phyloP scores from a whole-genome alignment of 2,329 filamentous ascomycete genomes.

The Aureobasidium namibiae region DNA sequence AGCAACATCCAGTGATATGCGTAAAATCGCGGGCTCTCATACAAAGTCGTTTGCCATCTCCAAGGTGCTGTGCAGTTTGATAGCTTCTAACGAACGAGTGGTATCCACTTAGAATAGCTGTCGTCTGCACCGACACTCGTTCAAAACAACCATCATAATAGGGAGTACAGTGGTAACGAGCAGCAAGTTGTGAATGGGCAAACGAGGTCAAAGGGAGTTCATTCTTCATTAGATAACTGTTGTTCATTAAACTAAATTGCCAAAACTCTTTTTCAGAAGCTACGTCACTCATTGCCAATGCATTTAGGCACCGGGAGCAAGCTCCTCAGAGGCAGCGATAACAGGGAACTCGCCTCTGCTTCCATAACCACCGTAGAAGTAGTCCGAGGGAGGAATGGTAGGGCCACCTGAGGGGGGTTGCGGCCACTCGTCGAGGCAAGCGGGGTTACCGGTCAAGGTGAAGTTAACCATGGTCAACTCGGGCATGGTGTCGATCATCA shows the following conservation, averaged over 20 bases:
- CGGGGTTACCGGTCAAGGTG: conserved; percentile 37
- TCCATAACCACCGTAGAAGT: conserved; percentile 25
- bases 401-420: conserved; percentile 19
- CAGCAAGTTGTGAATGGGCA: no score
- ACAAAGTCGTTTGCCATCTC: no score
- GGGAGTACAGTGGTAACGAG: no score
- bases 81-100: no score
- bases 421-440: conserved; percentile 34
- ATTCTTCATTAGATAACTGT: not conserved
- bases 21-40: no score
- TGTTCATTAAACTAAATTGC: not conserved
- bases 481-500: conserved; percentile 39
- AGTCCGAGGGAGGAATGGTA: conserved; percentile 19
- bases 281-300: not conserved
- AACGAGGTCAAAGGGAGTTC: not conserved
- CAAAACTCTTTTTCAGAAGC: not conserved
- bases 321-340: not conserved
- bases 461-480: conserved; percentile 34
- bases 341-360: conserved; percentile 8
- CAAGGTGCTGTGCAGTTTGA: no score
- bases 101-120: no score
- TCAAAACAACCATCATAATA: not conserved
- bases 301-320: not conserved
- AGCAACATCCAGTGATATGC: no score
- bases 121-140: no score